Conservation (phyloP, 2,329 filamentous ascomycete genomes). For the Fusarium gaditjirri region DNA sequence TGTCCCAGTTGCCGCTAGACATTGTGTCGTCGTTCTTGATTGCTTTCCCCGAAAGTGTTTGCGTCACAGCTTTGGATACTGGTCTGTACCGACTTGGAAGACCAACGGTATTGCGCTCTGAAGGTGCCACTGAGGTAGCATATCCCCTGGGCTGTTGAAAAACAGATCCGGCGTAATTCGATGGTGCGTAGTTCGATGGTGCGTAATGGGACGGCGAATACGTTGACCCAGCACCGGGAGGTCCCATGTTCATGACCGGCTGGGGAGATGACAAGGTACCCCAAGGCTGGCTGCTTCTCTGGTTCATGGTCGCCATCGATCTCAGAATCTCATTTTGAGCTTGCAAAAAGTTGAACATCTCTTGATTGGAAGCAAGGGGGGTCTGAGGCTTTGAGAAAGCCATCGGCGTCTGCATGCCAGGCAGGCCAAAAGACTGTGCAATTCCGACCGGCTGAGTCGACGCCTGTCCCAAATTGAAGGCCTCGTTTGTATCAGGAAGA, state of each 20-base stretch:
- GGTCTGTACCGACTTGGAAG: conserved; percentile 31
- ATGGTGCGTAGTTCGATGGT: conserved; percentile 3
- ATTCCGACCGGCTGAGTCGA: neutral
- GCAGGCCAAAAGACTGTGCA: neutral
- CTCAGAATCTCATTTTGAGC: conserved; percentile 20
- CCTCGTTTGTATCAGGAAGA: conserved; percentile 12
- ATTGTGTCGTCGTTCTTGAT: neutral
- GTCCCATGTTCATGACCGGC: neutral
- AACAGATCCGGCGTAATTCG: conserved; percentile 14
- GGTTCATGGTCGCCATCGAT: conserved; percentile 12
- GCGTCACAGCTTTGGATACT: conserved; percentile 12
- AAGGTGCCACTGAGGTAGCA: conserved; percentile 21
- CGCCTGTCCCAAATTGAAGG: conserved; percentile 10
- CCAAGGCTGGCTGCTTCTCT: neutral
- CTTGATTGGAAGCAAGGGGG: neutral
- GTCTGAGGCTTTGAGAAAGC: conserved; percentile 10
- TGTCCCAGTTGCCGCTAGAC: neutral
- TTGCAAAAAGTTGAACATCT: conserved; percentile 21
- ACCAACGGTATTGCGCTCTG: conserved; percentile 29
- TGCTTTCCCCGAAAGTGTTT: neutral
- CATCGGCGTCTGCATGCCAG: neutral
- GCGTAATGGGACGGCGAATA: neutral
- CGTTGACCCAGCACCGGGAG: neutral
- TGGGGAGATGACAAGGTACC: neutral
- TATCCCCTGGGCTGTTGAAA: conserved; percentile 2